Conservation (phyloP, 176 grass and related monocot genomes). For the Oropetium thomaeum region DNA sequence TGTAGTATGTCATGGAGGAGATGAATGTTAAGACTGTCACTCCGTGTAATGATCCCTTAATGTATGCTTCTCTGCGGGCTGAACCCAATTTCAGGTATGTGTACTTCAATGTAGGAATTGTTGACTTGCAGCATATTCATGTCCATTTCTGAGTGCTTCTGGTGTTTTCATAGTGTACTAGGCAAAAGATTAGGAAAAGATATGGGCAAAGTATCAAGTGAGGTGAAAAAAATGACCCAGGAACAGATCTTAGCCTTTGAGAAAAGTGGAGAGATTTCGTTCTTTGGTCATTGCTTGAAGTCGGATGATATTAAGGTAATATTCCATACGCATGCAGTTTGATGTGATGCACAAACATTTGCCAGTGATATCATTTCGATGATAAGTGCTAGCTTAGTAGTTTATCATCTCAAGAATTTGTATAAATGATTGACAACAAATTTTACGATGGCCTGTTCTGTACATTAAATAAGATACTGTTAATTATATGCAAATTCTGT, state of each 20-base stretch:
- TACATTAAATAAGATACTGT: conserved; percentile 7
- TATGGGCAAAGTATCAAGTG: conserved; percentile 78
- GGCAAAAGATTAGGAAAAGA: conserved; percentile 95
- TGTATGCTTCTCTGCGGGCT: conserved; percentile 80
- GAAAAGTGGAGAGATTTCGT: conserved; percentile 65
- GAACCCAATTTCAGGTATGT: conserved; percentile 98
- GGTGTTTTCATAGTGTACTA: conserved; percentile 51
- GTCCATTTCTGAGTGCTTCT: conserved; percentile 23
- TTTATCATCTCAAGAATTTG: conserved; percentile 8
- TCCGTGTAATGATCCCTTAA: conserved; percentile 86
- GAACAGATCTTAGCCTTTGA: conserved; percentile 85
- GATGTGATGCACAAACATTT: not conserved
- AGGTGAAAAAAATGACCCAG: conserved; percentile 91
- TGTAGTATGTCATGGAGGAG: conserved; percentile 99
- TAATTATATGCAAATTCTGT: not conserved
- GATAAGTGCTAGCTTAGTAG: conserved; percentile 21
- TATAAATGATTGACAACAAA: not conserved
- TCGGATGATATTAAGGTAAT: conserved; percentile 85
- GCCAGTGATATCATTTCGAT: not conserved
- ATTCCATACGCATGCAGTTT: conserved; percentile 17
- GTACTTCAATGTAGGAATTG: conserved; percentile 1
- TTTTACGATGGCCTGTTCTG: not conserved
- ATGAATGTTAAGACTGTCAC: conserved; percentile 90
- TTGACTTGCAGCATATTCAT: not conserved
- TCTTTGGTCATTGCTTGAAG: conserved; percentile 83